phyloP scores from a whole-genome alignment of 345 rosid genomes.

The Adansonia digitata region DNA sequence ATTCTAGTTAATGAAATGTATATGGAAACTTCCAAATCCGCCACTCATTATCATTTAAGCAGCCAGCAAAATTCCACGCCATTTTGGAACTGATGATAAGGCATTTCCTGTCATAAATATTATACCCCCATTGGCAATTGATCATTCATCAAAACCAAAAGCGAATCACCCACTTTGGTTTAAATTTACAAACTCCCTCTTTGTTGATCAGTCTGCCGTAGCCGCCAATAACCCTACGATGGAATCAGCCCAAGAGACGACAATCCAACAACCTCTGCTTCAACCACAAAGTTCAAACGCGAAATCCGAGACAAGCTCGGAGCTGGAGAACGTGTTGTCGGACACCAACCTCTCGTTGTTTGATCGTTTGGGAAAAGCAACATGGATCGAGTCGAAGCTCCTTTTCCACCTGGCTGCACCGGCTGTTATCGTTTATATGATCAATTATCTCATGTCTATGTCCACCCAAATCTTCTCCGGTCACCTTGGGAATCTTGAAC shows the following conservation, averaged over 20 bases:
- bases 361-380: conserved; percentile 24
- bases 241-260: conserved; percentile 1
- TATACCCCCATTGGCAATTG: not conserved
- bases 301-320: conserved; percentile 14
- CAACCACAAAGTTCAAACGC: not conserved
- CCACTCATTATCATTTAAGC: not conserved
- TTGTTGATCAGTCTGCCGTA: not conserved
- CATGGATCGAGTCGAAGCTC: conserved; percentile 40
- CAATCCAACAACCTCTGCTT: conserved; percentile 6
- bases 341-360: conserved; percentile 8
- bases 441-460: conserved; percentile 45
- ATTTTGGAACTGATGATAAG: not conserved
- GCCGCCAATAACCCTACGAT: not conserved
- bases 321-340: conserved; percentile 30
- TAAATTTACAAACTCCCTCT: not conserved
- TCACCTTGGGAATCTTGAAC: conserved; percentile 52
- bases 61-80: not conserved
- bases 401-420: conserved; percentile 42
- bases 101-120: not conserved
- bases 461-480: conserved; percentile 49
- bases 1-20: too few species aligned
- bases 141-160: not conserved
- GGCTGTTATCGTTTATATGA: conserved; percentile 40
- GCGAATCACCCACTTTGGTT: too few species aligned
- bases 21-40: not conserved